A percentile compares a stretch with the other conserved stretches of the same genome.
Evolutionary conservation across 257 asterid genomes (phyloP).

Genomic region (Lantana camara): DNA sequence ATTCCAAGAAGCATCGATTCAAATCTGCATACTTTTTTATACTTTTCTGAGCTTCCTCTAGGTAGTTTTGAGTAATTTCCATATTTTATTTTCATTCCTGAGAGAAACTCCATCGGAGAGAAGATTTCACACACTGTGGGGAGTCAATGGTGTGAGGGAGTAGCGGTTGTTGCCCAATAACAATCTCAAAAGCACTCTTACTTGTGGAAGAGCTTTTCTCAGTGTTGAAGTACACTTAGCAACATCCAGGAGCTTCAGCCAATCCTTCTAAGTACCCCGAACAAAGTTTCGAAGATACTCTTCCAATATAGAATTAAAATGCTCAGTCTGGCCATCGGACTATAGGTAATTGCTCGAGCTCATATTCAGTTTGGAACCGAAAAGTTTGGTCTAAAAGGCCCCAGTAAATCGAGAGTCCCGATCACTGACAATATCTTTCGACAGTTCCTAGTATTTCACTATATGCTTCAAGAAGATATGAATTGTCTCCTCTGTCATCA

Average conservation of each 20-base stretch:
- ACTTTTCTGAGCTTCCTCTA: too few relatives aligned
- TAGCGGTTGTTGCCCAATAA: neutral
- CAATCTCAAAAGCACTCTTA: constrained; percentile 7
- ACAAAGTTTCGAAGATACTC: neutral
- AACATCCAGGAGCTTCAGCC: neutral
- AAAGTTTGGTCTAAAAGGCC: neutral
- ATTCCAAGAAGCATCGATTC: too few relatives aligned
- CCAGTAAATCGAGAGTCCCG: too few relatives aligned
- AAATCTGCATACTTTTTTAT: too few relatives aligned
- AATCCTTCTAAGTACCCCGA: neutral
- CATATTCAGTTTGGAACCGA: neutral
- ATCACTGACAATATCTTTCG: neutral
- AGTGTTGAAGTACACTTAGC: constrained; percentile 3
- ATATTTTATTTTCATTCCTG: too few relatives aligned
- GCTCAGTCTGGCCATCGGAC: neutral
- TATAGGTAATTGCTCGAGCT: neutral
- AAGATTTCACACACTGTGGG: neutral
- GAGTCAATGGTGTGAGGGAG: neutral
- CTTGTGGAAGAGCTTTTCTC: neutral
- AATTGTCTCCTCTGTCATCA: neutral
- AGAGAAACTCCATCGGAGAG: neutral
- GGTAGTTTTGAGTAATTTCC: too few relatives aligned
- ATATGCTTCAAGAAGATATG: neutral
- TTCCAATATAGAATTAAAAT: neutral
- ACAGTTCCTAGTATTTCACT: neutral